Evolutionary conservation across 345 rosid species (phyloP), one percentile per base, ranked within the genome.

Genomic region (Linum lewisii): DNA sequence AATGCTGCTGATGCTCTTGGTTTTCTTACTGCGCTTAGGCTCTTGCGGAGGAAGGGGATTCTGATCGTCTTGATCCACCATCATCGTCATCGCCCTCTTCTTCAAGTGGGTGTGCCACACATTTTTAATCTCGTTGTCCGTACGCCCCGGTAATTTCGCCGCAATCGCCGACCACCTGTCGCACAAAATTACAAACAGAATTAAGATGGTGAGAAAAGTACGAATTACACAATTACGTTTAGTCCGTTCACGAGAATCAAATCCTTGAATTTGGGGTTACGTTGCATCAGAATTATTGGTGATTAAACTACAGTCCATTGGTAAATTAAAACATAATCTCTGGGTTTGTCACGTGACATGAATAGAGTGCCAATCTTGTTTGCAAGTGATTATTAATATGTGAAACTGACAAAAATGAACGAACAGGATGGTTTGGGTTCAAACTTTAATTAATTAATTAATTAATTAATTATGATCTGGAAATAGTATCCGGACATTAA

Each of bases 81-180:
- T 29, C 34, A 29, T 29, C 15, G 51, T 25, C 24, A 14, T 37
- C 6, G 34, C 45, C 58, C 84, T 76, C 68, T 88, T 88, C 70
- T 85, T 88, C 71, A 88, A 67, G 68, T 83, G 86, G 59, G 90
- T 88, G 57, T 88, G 84, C 96, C 96, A 88, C 14, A 42, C 47
- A 42, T 42, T 42, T 42, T 42, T 42, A 10, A 42, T 42, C 47
- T 42, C 47, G 13, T 88, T 88, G 83, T 88, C 96, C 1, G 96
- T 88, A 42, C 96, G 61, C 66, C 93, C 96, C 6, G 90, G 96
- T 54, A 88, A 71, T 51, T 63, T 74, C 24, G 90, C 90, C 57
- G 96, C 96, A 26, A 88, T 88, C 24, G 93, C 82, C 25, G 96
- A 85, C 96, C 96, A 88, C 66, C 96, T 88, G 79, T 24, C 16